Conservation (phyloP, 2,329 filamentous ascomycete genomes). For the Arthroderma sp. region DNA sequence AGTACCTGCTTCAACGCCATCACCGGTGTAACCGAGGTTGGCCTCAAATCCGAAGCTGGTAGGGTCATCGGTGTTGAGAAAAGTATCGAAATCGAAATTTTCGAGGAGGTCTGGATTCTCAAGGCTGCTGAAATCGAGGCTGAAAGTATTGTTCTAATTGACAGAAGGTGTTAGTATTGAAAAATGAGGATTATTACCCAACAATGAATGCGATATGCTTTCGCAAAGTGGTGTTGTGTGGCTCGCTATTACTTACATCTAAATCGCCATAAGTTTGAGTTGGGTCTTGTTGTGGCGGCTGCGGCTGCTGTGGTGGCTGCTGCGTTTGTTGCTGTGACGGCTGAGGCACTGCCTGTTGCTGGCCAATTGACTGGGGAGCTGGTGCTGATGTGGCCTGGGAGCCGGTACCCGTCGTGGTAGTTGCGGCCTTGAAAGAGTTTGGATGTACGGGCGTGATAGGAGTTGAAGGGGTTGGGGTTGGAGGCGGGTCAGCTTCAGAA, state of each 20-base stretch:
- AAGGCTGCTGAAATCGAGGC: conserved; percentile 32
- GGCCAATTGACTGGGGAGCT: conserved; percentile 17
- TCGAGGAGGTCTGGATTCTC: conserved; percentile 36
- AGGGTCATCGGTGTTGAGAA: conserved; percentile 45
- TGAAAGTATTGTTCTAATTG: conserved; percentile 22
- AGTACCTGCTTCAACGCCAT: conserved; percentile 32
- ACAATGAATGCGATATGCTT: neutral
- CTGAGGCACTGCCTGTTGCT: conserved; percentile 14
- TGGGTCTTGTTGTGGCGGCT: conserved; percentile 20
- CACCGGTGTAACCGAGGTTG: conserved; percentile 23
- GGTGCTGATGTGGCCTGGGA: conserved; percentile 17
- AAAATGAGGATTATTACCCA: neutral
- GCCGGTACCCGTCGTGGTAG: conserved; percentile 22
- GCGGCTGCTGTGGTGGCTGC: conserved; percentile 15
- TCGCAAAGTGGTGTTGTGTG: neutral
- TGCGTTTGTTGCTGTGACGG: conserved; percentile 13
- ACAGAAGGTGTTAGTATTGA: neutral
- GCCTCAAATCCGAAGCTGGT: conserved; percentile 31
- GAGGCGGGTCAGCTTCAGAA: conserved; percentile 34
- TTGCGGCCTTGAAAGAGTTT: conserved; percentile 30
- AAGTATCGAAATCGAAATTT: conserved; percentile 54
- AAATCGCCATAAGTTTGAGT: conserved; percentile 5
- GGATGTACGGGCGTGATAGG: conserved; percentile 36
- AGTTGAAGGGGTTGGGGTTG: conserved; percentile 36
- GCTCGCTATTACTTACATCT: neutral